Conservation (phyloP, 176 grass and related monocot species). For the Tuctoria greenei region DNA sequence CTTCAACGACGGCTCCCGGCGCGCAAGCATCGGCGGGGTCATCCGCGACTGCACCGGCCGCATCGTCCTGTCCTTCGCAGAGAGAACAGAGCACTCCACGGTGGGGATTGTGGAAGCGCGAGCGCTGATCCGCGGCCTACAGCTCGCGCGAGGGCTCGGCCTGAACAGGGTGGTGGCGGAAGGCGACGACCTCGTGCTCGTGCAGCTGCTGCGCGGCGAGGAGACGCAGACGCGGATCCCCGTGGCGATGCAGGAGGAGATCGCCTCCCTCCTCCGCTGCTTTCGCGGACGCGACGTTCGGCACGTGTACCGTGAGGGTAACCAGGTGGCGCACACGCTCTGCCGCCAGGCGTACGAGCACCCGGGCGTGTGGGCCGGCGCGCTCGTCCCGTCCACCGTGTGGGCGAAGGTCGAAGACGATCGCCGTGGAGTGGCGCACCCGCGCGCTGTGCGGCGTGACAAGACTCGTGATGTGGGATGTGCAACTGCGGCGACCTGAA, state of each 20-base stretch:
- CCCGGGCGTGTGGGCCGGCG: not conserved
- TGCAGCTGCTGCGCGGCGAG: not conserved
- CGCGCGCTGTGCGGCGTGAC: not conserved
- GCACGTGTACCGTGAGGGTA: not conserved
- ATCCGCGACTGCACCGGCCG: constrained; percentile 10
- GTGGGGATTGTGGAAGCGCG: constrained; percentile 2
- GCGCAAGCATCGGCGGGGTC: not conserved
- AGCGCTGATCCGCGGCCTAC: not conserved
- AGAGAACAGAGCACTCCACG: not conserved
- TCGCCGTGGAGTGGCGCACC: not conserved
- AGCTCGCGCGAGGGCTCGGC: not conserved
- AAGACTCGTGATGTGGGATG: too few relatives aligned
- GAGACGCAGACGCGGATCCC: constrained; percentile 17
- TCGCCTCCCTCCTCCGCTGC: not conserved
- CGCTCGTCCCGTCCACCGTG: not conserved
- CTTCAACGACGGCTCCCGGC: not conserved
- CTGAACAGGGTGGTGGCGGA: not conserved
- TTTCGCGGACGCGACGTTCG: not conserved
- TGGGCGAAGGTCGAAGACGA: not conserved
- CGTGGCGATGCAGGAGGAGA: not conserved
- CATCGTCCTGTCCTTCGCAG: not conserved
- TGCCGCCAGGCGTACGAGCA: not conserved
- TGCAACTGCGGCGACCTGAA: too few relatives aligned
- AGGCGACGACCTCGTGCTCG: constrained; percentile 5
- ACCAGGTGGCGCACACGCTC: not conserved